A percentile compares a stretch with the other conserved stretches of the same genome.
phyloP scores from a whole-genome alignment of 2,329 filamentous ascomycete species.

The Verticillium tricorpus region DNA sequence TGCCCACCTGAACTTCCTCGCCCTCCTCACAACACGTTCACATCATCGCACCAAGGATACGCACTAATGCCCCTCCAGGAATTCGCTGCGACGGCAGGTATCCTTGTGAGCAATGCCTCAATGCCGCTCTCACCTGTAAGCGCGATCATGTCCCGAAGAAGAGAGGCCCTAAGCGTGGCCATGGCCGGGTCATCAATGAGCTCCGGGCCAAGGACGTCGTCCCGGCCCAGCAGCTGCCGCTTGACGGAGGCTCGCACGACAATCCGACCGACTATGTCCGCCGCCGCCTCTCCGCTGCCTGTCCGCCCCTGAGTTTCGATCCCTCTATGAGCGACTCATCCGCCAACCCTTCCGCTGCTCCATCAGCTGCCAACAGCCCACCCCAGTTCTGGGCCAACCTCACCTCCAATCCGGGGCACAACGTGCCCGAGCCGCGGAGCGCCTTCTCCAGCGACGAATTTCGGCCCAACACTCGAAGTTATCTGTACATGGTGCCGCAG shows the following conservation, averaged over 20 bases:
- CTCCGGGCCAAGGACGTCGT: slow-evolving; percentile 44
- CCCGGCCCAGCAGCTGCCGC: not conserved
- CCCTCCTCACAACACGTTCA: not conserved
- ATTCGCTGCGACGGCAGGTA: slow-evolving; percentile 40
- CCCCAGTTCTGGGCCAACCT: slow-evolving; percentile 23
- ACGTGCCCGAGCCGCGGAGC: slow-evolving; percentile 29
- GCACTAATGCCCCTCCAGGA: slow-evolving; percentile 20
- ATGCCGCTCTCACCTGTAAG: slow-evolving; percentile 56
- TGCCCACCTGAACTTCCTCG: not conserved
- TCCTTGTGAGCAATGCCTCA: slow-evolving; percentile 57
- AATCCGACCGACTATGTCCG: slow-evolving; percentile 24
- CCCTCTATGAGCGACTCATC: slow-evolving; percentile 12
- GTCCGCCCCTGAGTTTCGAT: slow-evolving; percentile 13
- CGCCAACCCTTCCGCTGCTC: slow-evolving; percentile 7
- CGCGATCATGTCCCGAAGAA: slow-evolving; percentile 62
- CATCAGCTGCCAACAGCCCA: slow-evolving; percentile 18
- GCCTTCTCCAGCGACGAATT: slow-evolving; percentile 37
- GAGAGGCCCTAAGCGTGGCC: slow-evolving; percentile 58
- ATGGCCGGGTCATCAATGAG: slow-evolving; percentile 60
- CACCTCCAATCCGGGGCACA: slow-evolving; percentile 20
- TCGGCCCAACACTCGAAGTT: slow-evolving; percentile 34
- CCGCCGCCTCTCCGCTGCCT: slow-evolving; percentile 12
- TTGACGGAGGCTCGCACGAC: slow-evolving; percentile 21
- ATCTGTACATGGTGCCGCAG: slow-evolving; percentile 42
- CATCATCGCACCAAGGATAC: not conserved